Conservation (phyloP, 2,329 filamentous ascomycete species). For the Chaetoscypha palmicola region DNA sequence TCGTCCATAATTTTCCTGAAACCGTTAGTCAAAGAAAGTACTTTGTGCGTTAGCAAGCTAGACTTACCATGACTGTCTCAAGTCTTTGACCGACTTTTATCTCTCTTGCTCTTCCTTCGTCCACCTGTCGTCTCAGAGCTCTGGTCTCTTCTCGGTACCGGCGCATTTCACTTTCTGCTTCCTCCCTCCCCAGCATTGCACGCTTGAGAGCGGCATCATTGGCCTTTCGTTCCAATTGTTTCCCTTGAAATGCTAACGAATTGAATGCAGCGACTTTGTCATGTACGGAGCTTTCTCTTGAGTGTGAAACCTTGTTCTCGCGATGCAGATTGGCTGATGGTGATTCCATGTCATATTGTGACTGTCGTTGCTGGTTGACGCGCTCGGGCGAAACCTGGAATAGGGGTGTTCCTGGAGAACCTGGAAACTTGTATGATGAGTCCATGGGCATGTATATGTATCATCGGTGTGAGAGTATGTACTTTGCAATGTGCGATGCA, state of each 20-base stretch:
- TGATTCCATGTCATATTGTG: conserved; percentile 19
- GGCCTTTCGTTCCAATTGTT: conserved; percentile 55
- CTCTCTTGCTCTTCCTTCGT: conserved; percentile 61
- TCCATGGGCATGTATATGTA: conserved; percentile 34
- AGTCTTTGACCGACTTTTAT: conserved; percentile 58
- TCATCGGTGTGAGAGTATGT: not conserved
- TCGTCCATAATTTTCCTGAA: conserved; percentile 61
- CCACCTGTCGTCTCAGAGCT: conserved; percentile 48
- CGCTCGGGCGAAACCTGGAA: conserved; percentile 58
- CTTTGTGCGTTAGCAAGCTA: conserved; percentile 27
- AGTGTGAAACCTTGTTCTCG: conserved; percentile 21
- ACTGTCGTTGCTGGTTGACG: conserved; percentile 43
- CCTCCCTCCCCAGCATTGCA: conserved; percentile 61
- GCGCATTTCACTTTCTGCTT: conserved; percentile 62
- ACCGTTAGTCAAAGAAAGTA: conserved; percentile 11
- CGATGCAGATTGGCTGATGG: conserved; percentile 11
- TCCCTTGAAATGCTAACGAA: conserved; percentile 49
- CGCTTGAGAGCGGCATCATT: conserved; percentile 60
- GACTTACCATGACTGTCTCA: conserved; percentile 61
- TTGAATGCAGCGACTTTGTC: conserved; percentile 70
- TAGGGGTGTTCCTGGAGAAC: conserved; percentile 51
- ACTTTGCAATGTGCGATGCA: not conserved
- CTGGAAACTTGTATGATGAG: conserved; percentile 41
- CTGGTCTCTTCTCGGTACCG: conserved; percentile 55
- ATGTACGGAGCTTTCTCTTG: conserved; percentile 54